Conservation (phyloP, 2,329 filamentous ascomycete genomes). For the Ophiostoma himal-ulmi region DNA sequence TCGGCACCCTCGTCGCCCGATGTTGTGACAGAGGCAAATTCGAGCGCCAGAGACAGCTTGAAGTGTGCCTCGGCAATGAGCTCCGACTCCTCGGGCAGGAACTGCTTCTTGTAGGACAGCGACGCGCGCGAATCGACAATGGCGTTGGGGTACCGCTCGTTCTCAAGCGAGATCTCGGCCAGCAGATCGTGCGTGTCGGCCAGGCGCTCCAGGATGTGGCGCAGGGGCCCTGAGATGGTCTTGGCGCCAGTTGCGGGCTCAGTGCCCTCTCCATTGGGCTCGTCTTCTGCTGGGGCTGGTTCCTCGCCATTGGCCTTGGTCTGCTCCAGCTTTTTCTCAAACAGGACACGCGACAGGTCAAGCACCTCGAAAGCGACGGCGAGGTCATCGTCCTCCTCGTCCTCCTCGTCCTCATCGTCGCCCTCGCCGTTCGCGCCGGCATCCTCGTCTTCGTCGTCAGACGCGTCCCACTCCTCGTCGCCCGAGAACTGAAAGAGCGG, state of each 20-base stretch:
- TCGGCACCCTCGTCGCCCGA: slow-evolving; percentile 30
- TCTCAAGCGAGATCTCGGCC: slow-evolving; percentile 94
- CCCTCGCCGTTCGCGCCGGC: slow-evolving; percentile 30
- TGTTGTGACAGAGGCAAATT: slow-evolving; percentile 77
- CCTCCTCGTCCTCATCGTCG: slow-evolving; percentile 51
- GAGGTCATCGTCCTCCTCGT: slow-evolving; percentile 66
- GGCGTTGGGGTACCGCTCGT: slow-evolving; percentile 85
- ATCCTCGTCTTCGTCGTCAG: slow-evolving; percentile 59
- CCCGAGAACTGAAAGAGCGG: slow-evolving; percentile 87
- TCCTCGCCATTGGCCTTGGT: slow-evolving; percentile 25
- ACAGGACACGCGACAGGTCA: slow-evolving; percentile 67
- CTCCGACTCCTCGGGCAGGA: slow-evolving; percentile 75
- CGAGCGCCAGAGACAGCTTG: slow-evolving; percentile 89
- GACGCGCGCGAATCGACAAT: slow-evolving; percentile 75
- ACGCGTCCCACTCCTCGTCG: slow-evolving; percentile 87
- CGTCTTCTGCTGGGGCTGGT: slow-evolving; percentile 32
- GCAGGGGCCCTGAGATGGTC: slow-evolving; percentile 35
- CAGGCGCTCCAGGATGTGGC: slow-evolving; percentile 73
- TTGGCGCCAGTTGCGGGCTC: slow-evolving; percentile 26
- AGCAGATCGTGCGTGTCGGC: slow-evolving; percentile 92
- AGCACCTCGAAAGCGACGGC: slow-evolving; percentile 79
- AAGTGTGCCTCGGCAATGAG: slow-evolving; percentile 91
- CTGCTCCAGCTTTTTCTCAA: slow-evolving; percentile 49
- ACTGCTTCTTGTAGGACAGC: slow-evolving; percentile 68
- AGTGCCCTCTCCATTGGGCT: slow-evolving; percentile 31